Conservation (phyloP, 2,329 filamentous ascomycete genomes). For the Diaporthe amygdali region DNA sequence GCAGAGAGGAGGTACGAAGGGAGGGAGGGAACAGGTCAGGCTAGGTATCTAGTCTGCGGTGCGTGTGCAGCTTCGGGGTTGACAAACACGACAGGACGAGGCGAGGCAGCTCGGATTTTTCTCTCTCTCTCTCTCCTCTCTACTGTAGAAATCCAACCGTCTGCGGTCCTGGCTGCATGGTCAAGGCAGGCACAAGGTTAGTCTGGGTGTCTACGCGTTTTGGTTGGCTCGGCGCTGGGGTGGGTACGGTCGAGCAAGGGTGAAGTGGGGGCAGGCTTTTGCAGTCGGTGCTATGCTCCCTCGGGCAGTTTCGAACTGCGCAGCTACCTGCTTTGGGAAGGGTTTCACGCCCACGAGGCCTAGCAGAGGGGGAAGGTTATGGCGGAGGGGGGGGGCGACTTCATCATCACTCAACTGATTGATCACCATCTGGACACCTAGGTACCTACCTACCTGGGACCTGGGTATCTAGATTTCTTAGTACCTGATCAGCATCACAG, state of each 20-base stretch:
- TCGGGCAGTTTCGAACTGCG: not conserved
- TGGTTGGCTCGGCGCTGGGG: not conserved
- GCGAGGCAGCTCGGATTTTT: constrained; percentile 23
- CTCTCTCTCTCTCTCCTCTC: too few relatives aligned
- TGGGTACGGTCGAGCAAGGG: not conserved
- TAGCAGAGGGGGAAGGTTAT: not conserved
- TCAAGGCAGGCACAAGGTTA: not conserved
- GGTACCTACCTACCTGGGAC: too few relatives aligned
- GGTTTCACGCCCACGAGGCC: not conserved
- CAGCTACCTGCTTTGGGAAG: not conserved
- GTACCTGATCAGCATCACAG: too few relatives aligned
- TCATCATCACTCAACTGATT: not conserved
- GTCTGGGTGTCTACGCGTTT: not conserved
- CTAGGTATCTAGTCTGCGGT: not conserved
- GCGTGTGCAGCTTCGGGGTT: constrained; percentile 1
- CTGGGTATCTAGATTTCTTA: too few relatives aligned
- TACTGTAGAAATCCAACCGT: not conserved
- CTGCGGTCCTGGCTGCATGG: not conserved
- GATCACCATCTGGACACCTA: not conserved
- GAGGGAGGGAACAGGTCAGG: not conserved
- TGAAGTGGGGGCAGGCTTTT: not conserved
- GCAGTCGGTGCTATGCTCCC: not conserved
- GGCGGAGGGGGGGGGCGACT: not conserved
- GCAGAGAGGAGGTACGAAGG: not conserved
- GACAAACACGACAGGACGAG: not conserved